Conservation (phyloP, 441 rosid species). For the Syzygium malaccense region DNA sequence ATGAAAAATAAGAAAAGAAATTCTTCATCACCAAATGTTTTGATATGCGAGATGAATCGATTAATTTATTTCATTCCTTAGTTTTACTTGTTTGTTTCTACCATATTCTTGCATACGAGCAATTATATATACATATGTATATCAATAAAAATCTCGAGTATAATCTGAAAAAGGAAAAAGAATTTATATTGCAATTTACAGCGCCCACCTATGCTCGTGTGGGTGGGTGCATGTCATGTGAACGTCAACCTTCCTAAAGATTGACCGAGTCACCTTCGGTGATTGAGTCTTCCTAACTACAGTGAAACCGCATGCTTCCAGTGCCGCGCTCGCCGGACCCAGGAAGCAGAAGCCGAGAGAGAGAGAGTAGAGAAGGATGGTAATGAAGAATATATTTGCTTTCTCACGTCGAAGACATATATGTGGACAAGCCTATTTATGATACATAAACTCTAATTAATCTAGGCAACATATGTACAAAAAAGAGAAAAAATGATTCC, state of each 20-base stretch:
- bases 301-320: background rate
- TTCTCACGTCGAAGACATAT: no score
- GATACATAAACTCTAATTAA: no score
- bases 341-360: background rate
- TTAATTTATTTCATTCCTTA: background rate
- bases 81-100: background rate
- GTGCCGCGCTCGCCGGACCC: background rate
- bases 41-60: fast-evolving
- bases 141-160: background rate
- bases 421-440: no score
- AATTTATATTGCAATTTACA: background rate
- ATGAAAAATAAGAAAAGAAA: background rate
- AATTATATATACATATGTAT: background rate
- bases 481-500: no score
- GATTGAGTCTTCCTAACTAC: background rate
- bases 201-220: background rate
- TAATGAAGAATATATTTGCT: no score
- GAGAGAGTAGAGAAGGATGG: background rate
- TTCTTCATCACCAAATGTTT: fast-evolving
- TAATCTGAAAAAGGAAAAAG: background rate
- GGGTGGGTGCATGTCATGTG: background rate
- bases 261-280: background rate
- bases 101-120: background rate
- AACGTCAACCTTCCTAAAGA: background rate
- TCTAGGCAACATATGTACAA: no score